phyloP scores from a whole-genome alignment of 2,329 filamentous ascomycete species.

The Aspergillus puulaauensis region DNA sequence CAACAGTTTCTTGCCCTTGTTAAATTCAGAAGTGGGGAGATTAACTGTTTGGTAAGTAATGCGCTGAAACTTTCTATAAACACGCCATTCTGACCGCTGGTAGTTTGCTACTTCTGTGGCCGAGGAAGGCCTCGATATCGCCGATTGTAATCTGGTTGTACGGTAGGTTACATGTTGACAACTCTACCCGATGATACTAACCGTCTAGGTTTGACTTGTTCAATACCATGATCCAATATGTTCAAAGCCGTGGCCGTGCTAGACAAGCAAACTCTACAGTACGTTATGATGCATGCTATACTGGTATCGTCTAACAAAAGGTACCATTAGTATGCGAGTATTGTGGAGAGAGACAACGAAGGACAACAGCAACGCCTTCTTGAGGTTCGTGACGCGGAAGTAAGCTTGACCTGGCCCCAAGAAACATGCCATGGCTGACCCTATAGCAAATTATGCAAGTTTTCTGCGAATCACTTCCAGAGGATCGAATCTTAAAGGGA shows the following conservation, averaged over 20 bases:
- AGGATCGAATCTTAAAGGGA: slow-evolving; percentile 68
- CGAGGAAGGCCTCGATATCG: slow-evolving; percentile 66
- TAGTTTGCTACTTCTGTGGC: slow-evolving; percentile 64
- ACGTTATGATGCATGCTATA: slow-evolving; percentile 2
- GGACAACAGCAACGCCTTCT: slow-evolving; percentile 61
- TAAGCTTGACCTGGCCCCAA: slow-evolving; percentile 16
- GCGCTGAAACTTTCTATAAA: background rate
- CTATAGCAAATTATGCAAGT: slow-evolving; percentile 59
- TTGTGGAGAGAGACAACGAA: slow-evolving; percentile 74
- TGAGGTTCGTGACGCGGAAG: slow-evolving; percentile 47
- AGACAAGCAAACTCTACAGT: slow-evolving; percentile 69
- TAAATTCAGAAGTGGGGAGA: slow-evolving; percentile 58
- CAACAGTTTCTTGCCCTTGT: slow-evolving; percentile 73
- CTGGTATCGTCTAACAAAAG: background rate
- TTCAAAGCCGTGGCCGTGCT: slow-evolving; percentile 88
- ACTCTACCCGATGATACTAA: slow-evolving; percentile 8
- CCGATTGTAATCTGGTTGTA: slow-evolving; percentile 65
- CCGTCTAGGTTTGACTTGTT: slow-evolving; percentile 74
- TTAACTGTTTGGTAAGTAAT: slow-evolving; percentile 53
- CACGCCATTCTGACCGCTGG: slow-evolving; percentile 10
- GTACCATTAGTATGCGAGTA: slow-evolving; percentile 64
- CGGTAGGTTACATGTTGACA: slow-evolving; percentile 29
- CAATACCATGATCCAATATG: slow-evolving; percentile 86
- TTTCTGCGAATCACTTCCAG: slow-evolving; percentile 74
- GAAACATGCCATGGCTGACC: background rate